Evolutionary conservation across 208 protist species (phyloP).

Genomic region (Trichomonas vaginalis): DNA sequence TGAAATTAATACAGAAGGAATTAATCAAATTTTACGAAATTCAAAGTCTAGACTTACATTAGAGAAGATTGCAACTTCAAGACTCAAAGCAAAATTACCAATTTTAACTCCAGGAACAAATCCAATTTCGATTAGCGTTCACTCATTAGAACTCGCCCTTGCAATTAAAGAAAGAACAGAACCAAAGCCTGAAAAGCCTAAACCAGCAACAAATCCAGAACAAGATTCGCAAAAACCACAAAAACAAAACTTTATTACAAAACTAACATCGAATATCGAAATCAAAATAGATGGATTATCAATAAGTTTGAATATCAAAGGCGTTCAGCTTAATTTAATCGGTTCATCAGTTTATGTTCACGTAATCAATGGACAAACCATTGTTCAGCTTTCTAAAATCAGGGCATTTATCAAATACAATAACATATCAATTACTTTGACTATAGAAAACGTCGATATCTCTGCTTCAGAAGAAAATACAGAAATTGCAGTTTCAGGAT

Average conservation of each 20-base stretch:
- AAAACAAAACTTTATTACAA: background rate
- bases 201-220: background rate
- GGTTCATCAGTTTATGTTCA: background rate
- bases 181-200: background rate
- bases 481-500: background rate
- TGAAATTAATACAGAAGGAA: background rate
- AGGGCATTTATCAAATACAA: background rate
- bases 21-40: background rate
- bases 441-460: background rate
- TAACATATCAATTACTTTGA: background rate
- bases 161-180: background rate
- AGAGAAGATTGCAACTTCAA: background rate
- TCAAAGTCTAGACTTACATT: background rate
- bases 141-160: background rate
- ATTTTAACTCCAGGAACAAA: background rate
- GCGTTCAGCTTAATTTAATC: background rate
- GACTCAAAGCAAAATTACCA: background rate
- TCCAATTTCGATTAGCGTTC: background rate
- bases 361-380: background rate
- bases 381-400: background rate
- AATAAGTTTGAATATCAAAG: background rate
- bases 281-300: background rate
- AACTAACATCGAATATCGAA: conserved; percentile 10
- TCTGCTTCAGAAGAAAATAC: background rate
- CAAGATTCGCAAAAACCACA: background rate